Evolutionary conservation across 129 eudicot species (phyloP).

Genomic region (Dittrichia graveolens): DNA sequence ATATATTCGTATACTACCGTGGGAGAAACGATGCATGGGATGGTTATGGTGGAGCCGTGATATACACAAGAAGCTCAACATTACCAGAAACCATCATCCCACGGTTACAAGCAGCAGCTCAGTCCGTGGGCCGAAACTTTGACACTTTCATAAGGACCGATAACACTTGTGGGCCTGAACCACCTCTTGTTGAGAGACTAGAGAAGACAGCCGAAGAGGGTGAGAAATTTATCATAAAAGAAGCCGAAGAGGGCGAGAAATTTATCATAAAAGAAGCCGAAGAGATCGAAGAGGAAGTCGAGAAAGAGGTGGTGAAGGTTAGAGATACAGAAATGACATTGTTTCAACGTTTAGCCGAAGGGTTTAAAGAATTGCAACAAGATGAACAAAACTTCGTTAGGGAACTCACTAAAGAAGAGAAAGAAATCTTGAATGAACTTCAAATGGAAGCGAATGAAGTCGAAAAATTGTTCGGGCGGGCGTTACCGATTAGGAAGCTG

Average conservation of each 20-base stretch:
- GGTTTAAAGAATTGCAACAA: conserved; percentile 42
- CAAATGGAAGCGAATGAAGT: conserved; percentile 83
- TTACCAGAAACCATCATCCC: conserved; percentile 81
- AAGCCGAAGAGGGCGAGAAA: conserved; percentile 69
- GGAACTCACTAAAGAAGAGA: conserved; percentile 61
- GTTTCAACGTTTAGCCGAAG: conserved; percentile 59
- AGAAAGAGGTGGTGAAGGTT: conserved; percentile 74
- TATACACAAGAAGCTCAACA: conserved; percentile 81
- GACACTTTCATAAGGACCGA: conserved; percentile 60
- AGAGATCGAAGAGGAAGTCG: conserved; percentile 53
- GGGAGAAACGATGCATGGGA: conserved; percentile 99
- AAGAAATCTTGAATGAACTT: conserved; percentile 60
- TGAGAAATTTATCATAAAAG: conserved; percentile 59
- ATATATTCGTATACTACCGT: conserved; percentile 82
- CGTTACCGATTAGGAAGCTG: conserved; percentile 74
- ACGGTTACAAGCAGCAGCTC: conserved; percentile 62
- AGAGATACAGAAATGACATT: conserved; percentile 55
- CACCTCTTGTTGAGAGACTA: conserved; percentile 74
- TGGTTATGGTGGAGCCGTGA: conserved; percentile 91
- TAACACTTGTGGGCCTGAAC: conserved; percentile 92
- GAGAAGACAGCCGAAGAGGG: conserved; percentile 80
- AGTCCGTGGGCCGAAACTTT: conserved; percentile 72
- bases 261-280: conserved; percentile 65
- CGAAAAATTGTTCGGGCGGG: conserved; percentile 67
- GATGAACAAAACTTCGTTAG: conserved; percentile 52